Conservation (phyloP, 768 basidiomycete species). For the Amanita muscaria region DNA sequence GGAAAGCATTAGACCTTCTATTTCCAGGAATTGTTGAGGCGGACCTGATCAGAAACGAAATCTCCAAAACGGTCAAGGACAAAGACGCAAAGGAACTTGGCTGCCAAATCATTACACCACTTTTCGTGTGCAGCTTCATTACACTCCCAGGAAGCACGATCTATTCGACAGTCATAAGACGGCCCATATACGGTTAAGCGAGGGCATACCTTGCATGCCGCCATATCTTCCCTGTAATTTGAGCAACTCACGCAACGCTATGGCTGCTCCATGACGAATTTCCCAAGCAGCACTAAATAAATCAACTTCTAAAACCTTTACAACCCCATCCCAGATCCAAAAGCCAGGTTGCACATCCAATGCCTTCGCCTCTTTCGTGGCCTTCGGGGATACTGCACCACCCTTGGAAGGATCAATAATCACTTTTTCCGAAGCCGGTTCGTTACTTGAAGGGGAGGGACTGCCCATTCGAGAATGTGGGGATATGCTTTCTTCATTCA, state of each 20-base stretch:
- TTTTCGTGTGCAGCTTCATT: slow-evolving; percentile 66
- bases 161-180: slow-evolving; percentile 29
- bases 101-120: slow-evolving; percentile 86
- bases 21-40: slow-evolving; percentile 1
- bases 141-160: slow-evolving; percentile 39
- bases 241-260: slow-evolving; percentile 83
- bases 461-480: slow-evolving; percentile 50
- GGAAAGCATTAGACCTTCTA: background rate
- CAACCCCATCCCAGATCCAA: slow-evolving; percentile 86
- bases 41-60: slow-evolving; percentile 85
- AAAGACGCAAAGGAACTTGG: slow-evolving; percentile 81
- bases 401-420: slow-evolving; percentile 76
- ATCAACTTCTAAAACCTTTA: slow-evolving; percentile 72
- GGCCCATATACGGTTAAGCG: slow-evolving; percentile 1
- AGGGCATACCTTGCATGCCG: slow-evolving; percentile 62
- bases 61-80: slow-evolving; percentile 97
- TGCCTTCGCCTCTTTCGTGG: slow-evolving; percentile 66
- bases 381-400: slow-evolving; percentile 74
- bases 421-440: slow-evolving; percentile 48
- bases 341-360: slow-evolving; percentile 65
- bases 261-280: slow-evolving; percentile 85
- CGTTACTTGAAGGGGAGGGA: slow-evolving; percentile 38
- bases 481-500: slow-evolving; percentile 45
- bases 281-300: slow-evolving; percentile 88
- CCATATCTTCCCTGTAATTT: slow-evolving; percentile 76